Base-by-base conservation (phyloP, 1,284 basidiomycete species). In the Rhizoctonia solani region DNA sequence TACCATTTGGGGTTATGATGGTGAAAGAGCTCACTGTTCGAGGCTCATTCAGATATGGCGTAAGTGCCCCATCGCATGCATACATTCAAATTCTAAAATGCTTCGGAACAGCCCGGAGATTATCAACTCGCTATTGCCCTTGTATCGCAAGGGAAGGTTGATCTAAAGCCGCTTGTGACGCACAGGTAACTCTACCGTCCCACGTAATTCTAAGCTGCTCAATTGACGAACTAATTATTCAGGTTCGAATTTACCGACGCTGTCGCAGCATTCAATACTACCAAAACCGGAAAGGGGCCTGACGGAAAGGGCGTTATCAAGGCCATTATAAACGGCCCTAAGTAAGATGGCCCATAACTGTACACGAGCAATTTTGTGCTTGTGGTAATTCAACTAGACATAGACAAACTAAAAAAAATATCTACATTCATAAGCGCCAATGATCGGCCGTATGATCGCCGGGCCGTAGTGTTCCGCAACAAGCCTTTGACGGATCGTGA, bases 1-100 rank as follows among this genome's bases (percentile, higher is more conserved):
- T 80, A 56, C 78, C 79, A n/a, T 74, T 79, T 72, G 83, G 83
- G 37, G 78, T 80, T 41, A 76, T 90, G 23, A 81, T 87, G 71
- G 79, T 80, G 70, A 95, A 94, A 79, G 92, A 96, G 77, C 76
- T 96, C 34, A 85, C 82, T 70, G 81, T 93, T 76, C 89, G 88
- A 73, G 93, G 93, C 50, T 92, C 90, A 16, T 94, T 95, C 88
- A 88, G 93, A 70, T 72, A 72, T 47, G 72, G 72, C 13, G 70
- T 71, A 58, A n/a, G n/a, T 23, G 68, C 37, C 1, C n/a, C 37
- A 3, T 16, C 14, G 58, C 8, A n/a, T n/a, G 47, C 46, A n/a
- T 34, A 21, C 68, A 54, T 59, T 50, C 46, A 4, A 11, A 55
- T 49, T 9, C 66, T 65, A 61, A 66, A 6, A 16, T 27, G 44